Evolutionary conservation across 805 yeast genomes (phyloP).

Genomic region (Candida xyloterini): DNA sequence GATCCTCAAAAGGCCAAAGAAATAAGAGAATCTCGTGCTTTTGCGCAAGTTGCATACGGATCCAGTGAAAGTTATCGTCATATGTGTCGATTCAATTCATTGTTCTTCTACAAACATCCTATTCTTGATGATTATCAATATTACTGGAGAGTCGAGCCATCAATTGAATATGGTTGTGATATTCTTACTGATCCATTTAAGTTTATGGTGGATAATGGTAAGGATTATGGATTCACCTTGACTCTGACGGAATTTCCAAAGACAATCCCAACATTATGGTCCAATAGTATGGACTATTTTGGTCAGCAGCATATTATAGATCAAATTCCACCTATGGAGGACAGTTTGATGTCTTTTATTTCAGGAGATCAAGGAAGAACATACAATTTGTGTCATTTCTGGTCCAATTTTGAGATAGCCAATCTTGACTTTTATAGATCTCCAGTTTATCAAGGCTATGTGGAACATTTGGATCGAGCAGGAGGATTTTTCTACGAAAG

Average conservation of each 20-base stretch:
- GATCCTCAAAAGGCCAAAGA: slow-evolving; percentile 40
- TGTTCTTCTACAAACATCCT: slow-evolving; percentile 56
- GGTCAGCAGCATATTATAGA: slow-evolving; percentile 20
- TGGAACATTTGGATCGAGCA: slow-evolving; percentile 56
- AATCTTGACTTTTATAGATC: slow-evolving; percentile 63
- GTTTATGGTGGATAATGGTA: slow-evolving; percentile 47
- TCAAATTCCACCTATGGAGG: slow-evolving; percentile 20
- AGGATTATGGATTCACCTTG: slow-evolving; percentile 52
- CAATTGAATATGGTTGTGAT: slow-evolving; percentile 49
- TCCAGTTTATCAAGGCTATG: slow-evolving; percentile 53
- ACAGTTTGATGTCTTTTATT: slow-evolving; percentile 56
- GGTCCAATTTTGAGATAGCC: slow-evolving; percentile 79
- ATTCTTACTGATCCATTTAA: slow-evolving; percentile 54
- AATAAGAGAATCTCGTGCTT: slow-evolving; percentile 33
- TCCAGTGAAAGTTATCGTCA: slow-evolving; percentile 66
- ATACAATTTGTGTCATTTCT: slow-evolving; percentile 76
- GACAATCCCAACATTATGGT: slow-evolving; percentile 54
- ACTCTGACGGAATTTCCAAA: slow-evolving; percentile 48
- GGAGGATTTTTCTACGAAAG: slow-evolving; percentile 87
- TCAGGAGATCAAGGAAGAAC: slow-evolving; percentile 60
- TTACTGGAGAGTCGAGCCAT: slow-evolving; percentile 64
- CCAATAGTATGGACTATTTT: slow-evolving; percentile 43
- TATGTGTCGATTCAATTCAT: slow-evolving; percentile 55
- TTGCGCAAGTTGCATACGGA: slow-evolving; percentile 53
- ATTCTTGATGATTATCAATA: slow-evolving; percentile 50